Evolutionary conservation across 257 asterid genomes (phyloP), one percentile per base, ranked within the genome.

Genomic region (Scutellaria barbata): DNA sequence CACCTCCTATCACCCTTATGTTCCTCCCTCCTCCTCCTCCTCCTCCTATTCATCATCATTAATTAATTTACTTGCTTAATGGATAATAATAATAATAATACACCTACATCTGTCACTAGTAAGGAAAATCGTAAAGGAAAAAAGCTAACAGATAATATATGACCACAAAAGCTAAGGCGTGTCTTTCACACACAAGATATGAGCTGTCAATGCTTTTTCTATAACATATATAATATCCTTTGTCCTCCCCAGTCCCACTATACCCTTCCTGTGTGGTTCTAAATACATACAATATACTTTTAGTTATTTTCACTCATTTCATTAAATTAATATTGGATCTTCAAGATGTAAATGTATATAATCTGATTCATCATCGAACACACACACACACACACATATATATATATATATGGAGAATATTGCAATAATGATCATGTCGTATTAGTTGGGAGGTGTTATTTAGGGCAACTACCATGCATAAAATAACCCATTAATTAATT

Each of bases 151-250:
- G 74, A 73, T 52, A 57, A 66, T 66, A 5, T 11, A 56, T 56
- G 63, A 12, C 42, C 79, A 72, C 58, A 72, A 85, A 85, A 84
- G 90, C 80, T 68, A 89, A 86, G 76, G 88, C 42, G 81, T 48
- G 63, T 55, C 68, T 70, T 68, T 56, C 64, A 81, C 65, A 25
- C 74, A 43, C 74, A 71, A 60, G 79, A 77, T 74, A 63, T 90
- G 86, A 88, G 97, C 94, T 87, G 95, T 85, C 93, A 72, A 22
- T 79, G 78, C 86, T 69, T 86, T 82, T 74, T 80, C 57, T 51
- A 77, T 50, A 81, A 75, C 84, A 87, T n/a, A n/a, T n/a, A n/a
- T 61, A 46, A 46, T 11, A 66, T 73, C 64, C 66, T 67, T 17
- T 71, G 47, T 37, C 43, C 6, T 11, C 0, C 14, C 47, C 35